phyloP scores from a whole-genome alignment of 495 filamentous ascomycete species.

The Margaritispora aquatica region DNA sequence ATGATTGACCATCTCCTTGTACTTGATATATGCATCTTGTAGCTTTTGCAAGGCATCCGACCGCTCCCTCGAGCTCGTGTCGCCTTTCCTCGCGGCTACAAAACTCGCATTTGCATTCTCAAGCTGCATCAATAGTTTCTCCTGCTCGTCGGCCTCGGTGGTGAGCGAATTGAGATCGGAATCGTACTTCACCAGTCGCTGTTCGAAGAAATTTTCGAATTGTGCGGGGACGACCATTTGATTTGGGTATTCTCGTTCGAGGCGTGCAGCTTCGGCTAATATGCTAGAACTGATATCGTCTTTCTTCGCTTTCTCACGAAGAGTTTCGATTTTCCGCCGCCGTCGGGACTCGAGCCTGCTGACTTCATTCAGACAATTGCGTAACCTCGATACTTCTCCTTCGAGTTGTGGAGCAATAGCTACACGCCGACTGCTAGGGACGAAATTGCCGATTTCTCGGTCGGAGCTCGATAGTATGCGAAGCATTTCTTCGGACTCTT shows the following conservation, averaged over 20 bases:
- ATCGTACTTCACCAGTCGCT: constrained; percentile 72
- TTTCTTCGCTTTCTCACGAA: constrained; percentile 69
- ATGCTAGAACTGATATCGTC: constrained; percentile 90
- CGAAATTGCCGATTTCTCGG: constrained; percentile 75
- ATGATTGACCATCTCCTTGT: constrained; percentile 89
- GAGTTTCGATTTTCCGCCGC: constrained; percentile 64
- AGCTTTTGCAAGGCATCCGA: constrained; percentile 82
- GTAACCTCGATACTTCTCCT: constrained; percentile 63
- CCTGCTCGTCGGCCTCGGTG: constrained; percentile 71
- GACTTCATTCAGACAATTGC: constrained; percentile 76
- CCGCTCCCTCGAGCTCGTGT: constrained; percentile 64
- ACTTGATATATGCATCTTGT: constrained; percentile 89
- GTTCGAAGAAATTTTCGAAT: constrained; percentile 87
- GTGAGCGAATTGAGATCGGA: constrained; percentile 61
- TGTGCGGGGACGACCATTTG: constrained; percentile 82
- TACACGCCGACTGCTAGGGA: constrained; percentile 75
- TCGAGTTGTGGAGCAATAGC: constrained; percentile 76
- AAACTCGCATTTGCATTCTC: constrained; percentile 74
- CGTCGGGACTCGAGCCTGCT: constrained; percentile 71
- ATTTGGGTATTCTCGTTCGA: constrained; percentile 74
- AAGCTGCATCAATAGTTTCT: constrained; percentile 59
- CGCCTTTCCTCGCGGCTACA: constrained; percentile 60
- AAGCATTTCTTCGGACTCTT: constrained; percentile 66
- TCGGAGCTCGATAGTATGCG: constrained; percentile 70
- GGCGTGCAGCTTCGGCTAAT: constrained; percentile 69